Evolutionary conservation across 169 alveolate genomes (phyloP).

Genomic region (Plasmodium berghei): DNA sequence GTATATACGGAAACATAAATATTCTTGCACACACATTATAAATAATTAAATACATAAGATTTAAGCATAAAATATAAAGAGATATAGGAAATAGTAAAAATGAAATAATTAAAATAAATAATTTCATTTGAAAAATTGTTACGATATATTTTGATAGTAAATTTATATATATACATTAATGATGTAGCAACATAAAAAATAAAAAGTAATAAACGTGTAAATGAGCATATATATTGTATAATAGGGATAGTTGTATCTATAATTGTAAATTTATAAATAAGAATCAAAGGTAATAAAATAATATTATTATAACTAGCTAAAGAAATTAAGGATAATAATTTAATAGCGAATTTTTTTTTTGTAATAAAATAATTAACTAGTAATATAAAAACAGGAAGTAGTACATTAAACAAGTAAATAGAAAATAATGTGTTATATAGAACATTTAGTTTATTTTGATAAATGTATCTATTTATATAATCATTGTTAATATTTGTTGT

Average conservation of each 20-base stretch:
- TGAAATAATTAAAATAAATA: constrained; percentile 20
- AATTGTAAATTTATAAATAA: constrained; percentile 38
- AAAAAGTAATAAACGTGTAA: constrained; percentile 29
- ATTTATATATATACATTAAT: constrained; percentile 55
- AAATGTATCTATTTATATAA: constrained; percentile 1
- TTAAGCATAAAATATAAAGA: constrained; percentile 27
- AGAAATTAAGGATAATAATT: constrained; percentile 50
- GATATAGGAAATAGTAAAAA: constrained; percentile 34
- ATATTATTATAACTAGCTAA: constrained; percentile 62
- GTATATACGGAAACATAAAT: background rate
- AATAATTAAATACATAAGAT: constrained; percentile 35
- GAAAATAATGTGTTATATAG: constrained; percentile 22
- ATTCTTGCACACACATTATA: background rate
- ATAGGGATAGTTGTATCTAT: constrained; percentile 18
- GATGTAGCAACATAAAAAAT: constrained; percentile 42
- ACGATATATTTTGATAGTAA: constrained; percentile 19
- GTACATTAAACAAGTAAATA: constrained; percentile 14
- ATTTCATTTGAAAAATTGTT: constrained; percentile 42
- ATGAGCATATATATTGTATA: background rate
- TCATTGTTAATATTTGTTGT: background rate
- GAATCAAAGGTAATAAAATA: constrained; percentile 38
- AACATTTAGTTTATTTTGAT: constrained; percentile 25
- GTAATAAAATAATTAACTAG: constrained; percentile 17
- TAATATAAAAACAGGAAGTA: constrained; percentile 21
- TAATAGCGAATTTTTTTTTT: constrained; percentile 24